Conservation (phyloP, 441 rosid genomes). For the Gossypium gossypioides region DNA sequence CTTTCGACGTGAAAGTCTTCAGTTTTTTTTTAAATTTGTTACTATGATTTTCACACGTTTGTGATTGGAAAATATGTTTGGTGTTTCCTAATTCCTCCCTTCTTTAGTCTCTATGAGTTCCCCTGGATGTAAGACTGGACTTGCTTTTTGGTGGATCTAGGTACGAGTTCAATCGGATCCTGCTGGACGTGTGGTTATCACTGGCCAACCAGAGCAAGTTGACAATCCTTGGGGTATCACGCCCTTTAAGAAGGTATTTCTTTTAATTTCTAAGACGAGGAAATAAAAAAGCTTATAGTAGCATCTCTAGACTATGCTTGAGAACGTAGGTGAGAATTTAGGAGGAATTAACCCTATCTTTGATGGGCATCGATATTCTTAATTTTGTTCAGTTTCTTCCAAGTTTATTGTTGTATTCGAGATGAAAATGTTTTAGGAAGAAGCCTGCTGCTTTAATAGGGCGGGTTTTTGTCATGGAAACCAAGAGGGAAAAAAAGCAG, state of each 20-base stretch:
- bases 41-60: background rate
- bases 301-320: background rate
- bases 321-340: background rate
- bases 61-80: background rate
- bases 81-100: background rate
- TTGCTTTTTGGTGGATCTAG: conserved; percentile 28
- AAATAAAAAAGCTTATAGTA: background rate
- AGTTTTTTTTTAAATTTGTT: background rate
- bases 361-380: background rate
- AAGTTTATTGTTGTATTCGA: background rate
- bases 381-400: background rate
- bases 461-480: too few relatives aligned
- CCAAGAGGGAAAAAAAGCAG: background rate
- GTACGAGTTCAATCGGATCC: conserved; percentile 87
- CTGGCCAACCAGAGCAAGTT: conserved; percentile 74
- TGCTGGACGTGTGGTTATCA: conserved; percentile 70
- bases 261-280: background rate
- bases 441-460: background rate
- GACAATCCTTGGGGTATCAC: conserved; percentile 95
- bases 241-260: conserved; percentile 71
- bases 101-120: conserved; percentile 1
- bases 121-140: background rate
- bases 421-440: conserved; percentile 1
- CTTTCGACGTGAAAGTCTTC: background rate
- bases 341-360: background rate